Conservation (phyloP, 495 filamentous ascomycete species). For the Talaromyces trachyspermus region DNA sequence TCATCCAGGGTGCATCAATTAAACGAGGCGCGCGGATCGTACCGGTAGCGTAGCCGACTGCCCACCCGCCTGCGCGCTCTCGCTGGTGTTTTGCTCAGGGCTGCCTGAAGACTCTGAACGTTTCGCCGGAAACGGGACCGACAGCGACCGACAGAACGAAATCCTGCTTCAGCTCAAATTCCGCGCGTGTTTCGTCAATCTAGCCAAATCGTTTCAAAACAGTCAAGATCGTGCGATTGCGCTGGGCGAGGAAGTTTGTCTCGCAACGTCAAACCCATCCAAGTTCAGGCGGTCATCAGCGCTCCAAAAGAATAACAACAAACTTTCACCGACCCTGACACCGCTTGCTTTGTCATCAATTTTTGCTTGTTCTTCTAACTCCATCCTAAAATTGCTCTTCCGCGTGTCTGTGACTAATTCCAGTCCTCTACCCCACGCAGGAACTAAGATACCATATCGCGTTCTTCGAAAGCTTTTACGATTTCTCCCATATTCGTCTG, state of each 20-base stretch:
- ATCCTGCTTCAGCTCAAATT: neutral
- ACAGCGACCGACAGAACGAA: neutral
- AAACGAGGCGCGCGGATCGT: neutral
- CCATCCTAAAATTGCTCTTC: neutral
- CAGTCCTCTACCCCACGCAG: neutral
- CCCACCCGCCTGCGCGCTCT: neutral
- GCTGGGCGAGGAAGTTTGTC: neutral
- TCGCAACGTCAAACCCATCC: too few species aligned
- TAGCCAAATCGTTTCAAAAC: neutral
- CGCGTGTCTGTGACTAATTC: neutral
- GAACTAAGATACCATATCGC: constrained; percentile 7
- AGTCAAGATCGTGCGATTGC: neutral
- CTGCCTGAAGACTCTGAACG: neutral
- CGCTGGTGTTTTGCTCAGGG: neutral
- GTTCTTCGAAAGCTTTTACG: constrained; percentile 7
- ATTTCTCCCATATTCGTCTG: constrained; percentile 7
- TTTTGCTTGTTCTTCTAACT: constrained; percentile 1
- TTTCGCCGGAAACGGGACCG: constrained; percentile 1
- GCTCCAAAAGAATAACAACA: too few species aligned
- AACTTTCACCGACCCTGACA: neutral
- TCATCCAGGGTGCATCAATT: too few species aligned
- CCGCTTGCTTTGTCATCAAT: neutral
- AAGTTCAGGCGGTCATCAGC: too few species aligned
- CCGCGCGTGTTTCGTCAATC: neutral
- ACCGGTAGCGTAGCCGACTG: neutral